Percentiles rank a stretch among this genome's conserved stretches.
phyloP scores from a whole-genome alignment of 495 filamentous ascomycete genomes.

The Aspergillus conjunctus region DNA sequence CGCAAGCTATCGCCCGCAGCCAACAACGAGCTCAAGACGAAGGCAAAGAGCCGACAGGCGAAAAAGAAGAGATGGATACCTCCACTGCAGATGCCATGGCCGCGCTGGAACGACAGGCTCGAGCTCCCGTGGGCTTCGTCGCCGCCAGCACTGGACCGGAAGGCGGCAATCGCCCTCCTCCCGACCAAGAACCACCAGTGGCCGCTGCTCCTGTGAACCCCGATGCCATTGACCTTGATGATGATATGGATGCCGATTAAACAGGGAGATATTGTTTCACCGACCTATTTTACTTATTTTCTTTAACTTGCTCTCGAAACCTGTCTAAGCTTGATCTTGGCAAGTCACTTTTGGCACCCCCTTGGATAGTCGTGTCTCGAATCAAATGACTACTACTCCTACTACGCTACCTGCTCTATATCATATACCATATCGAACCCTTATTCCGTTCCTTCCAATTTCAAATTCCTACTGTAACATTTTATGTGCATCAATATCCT shows the following conservation, averaged over 20 bases:
- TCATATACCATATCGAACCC: too few relatives aligned
- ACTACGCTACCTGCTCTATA: background rate
- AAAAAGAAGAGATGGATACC: conserved; percentile 48
- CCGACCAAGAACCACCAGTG: conserved; percentile 40
- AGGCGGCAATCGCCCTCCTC: conserved; percentile 62
- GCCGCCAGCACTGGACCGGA: conserved; percentile 79
- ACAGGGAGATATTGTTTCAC: background rate
- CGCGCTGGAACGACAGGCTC: conserved; percentile 82
- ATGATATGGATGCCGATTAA: conserved; percentile 55
- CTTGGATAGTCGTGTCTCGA: background rate
- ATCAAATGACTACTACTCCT: background rate
- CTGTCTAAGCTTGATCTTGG: background rate
- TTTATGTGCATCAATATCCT: background rate
- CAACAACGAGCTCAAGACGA: conserved; percentile 59
- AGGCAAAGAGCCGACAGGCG: conserved; percentile 33
- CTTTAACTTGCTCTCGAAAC: background rate
- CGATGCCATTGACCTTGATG: conserved; percentile 87
- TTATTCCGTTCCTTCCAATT: background rate
- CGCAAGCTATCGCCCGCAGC: conserved; percentile 84
- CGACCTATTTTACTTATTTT: background rate
- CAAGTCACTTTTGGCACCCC: background rate
- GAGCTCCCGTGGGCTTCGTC: conserved; percentile 89
- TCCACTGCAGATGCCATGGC: conserved; percentile 81
- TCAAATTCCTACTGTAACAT: background rate
- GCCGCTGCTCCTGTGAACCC: conserved; percentile 69